Conservation (phyloP, 371 early-diverging fungal species). For the Rhizopus arrhizus region DNA sequence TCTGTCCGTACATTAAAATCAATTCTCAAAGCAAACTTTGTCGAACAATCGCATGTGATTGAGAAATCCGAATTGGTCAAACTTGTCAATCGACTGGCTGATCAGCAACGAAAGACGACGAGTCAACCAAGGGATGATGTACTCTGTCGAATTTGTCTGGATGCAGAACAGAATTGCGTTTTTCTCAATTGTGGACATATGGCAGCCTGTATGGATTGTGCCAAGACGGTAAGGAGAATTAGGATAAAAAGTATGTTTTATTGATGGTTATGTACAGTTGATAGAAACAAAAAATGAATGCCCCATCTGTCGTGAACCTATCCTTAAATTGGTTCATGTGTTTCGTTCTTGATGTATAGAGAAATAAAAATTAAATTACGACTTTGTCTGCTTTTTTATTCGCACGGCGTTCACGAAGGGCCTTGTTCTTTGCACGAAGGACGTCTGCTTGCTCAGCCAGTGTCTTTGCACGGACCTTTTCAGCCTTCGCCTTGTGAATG, state of each 20-base stretch:
- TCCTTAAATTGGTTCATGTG: conserved; percentile 53
- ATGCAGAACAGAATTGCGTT: conserved; percentile 64
- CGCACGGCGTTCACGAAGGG: conserved; percentile 92
- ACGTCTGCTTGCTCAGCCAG: conserved; percentile 98
- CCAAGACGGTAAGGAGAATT: conserved; percentile 42
- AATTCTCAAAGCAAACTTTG: conserved; percentile 52
- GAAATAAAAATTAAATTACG: conserved; percentile 6
- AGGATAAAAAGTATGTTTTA: neutral
- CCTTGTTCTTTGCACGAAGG: conserved; percentile 95
- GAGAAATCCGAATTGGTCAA: conserved; percentile 59
- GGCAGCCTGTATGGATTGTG: conserved; percentile 66
- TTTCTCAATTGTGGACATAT: conserved; percentile 64
- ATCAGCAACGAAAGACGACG: conserved; percentile 32
- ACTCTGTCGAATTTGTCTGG: conserved; percentile 62
- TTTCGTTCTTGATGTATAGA: conserved; percentile 32
- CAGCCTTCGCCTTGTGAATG: conserved; percentile 99
- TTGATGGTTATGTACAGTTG: conserved; percentile 28
- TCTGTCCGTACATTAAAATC: conserved; percentile 55
- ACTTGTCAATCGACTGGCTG: conserved; percentile 48
- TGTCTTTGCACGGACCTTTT: conserved; percentile 94
- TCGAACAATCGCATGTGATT: conserved; percentile 50
- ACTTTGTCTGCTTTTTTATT: conserved; percentile 83
- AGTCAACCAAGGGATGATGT: conserved; percentile 26
- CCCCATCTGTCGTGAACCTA: conserved; percentile 65
- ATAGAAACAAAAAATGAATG: conserved; percentile 59